Conservation (phyloP, 148 eudicot species). For the Pouteria glomerata region DNA sequence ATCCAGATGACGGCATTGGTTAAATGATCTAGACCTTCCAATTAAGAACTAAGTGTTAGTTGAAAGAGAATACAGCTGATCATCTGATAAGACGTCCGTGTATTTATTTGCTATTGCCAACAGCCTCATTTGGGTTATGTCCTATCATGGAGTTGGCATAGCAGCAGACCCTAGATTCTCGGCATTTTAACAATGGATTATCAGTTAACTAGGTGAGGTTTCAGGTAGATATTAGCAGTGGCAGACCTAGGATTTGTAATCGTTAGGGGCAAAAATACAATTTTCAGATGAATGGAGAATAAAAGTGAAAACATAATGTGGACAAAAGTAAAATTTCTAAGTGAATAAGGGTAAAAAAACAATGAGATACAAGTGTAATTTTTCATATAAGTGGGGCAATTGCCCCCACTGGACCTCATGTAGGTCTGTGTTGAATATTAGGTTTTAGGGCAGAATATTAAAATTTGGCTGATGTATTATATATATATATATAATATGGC, state of each 20-base stretch:
- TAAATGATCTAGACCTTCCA: background rate
- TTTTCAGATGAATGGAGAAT: too few species aligned
- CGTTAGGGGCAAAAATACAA: too few species aligned
- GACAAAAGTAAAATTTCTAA: too few species aligned
- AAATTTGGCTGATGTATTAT: too few species aligned
- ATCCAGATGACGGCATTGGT: background rate
- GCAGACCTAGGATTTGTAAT: too few species aligned
- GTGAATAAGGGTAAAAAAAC: too few species aligned
- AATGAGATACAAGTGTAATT: too few species aligned
- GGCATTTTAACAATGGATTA: background rate
- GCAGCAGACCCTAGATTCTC: background rate
- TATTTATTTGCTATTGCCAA: background rate
- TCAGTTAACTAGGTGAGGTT: background rate
- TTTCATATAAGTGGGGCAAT: too few species aligned
- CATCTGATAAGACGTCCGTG: background rate
- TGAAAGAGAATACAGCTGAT: background rate
- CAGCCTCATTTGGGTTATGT: background rate
- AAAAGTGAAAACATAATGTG: too few species aligned
- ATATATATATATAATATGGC: too few species aligned
- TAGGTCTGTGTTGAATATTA: too few species aligned
- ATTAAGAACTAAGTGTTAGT: background rate
- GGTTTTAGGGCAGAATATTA: background rate
- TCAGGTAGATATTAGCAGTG: background rate
- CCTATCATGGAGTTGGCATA: background rate
- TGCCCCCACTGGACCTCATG: too few species aligned